Evolutionary conservation across 129 eudicot genomes (phyloP).

Genomic region (Escallonia herrerae): DNA sequence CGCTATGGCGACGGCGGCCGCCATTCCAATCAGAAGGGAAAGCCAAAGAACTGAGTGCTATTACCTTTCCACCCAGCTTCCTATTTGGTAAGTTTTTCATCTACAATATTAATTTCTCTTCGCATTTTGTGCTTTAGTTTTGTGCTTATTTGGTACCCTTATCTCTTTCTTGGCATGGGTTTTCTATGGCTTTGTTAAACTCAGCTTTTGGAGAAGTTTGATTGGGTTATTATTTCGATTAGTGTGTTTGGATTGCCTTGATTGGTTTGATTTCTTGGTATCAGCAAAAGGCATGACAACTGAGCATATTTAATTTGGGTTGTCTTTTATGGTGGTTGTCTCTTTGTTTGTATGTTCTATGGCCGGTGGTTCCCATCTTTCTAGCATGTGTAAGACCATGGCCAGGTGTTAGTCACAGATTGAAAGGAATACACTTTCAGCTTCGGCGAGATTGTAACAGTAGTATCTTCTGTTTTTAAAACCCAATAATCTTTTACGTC

Average conservation of each 20-base stretch:
- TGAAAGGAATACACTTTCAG: slow-evolving; percentile 16
- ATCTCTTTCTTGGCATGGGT: slow-evolving; percentile 10
- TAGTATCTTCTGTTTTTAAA: not conserved
- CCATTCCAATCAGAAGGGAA: slow-evolving; percentile 48
- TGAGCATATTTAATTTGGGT: slow-evolving; percentile 7
- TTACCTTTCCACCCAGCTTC: slow-evolving; percentile 12
- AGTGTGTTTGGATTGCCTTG: slow-evolving; percentile 16
- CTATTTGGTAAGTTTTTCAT: slow-evolving; percentile 25
- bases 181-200: slow-evolving; percentile 3
- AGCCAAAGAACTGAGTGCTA: slow-evolving; percentile 43
- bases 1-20: slow-evolving; percentile 61
- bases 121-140: not conserved
- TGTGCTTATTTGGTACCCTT: not conserved
- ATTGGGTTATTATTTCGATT: slow-evolving; percentile 21
- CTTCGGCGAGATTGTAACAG: not conserved
- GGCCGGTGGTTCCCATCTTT: slow-evolving; percentile 34
- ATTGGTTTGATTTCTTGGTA: slow-evolving; percentile 29
- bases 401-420: slow-evolving; percentile 41
- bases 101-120: not conserved
- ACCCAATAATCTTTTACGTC: not conserved
- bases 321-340: slow-evolving; percentile 30
- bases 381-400: slow-evolving; percentile 25
- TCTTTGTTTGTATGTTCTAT: slow-evolving; percentile 16
- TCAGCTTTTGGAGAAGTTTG: slow-evolving; percentile 10
- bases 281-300: slow-evolving; percentile 11